Evolutionary conservation across 2,329 filamentous ascomycete species (phyloP).

Genomic region (Aureobasidium subglaciale): DNA sequence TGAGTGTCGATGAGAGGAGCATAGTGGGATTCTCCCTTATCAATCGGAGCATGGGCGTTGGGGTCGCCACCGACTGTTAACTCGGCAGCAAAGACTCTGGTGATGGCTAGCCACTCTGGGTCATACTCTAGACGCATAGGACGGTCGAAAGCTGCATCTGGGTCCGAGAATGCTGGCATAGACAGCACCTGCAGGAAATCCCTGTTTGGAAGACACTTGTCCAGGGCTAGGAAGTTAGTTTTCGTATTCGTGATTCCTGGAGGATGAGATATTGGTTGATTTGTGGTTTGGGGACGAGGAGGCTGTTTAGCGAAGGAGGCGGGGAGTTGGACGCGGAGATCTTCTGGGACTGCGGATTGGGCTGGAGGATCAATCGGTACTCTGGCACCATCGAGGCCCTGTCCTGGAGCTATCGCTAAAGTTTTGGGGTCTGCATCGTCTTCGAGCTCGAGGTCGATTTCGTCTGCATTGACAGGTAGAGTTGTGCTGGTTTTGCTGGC

Average conservation of each 20-base stretch:
- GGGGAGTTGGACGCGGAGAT: slow-evolving; percentile 66
- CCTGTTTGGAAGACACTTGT: slow-evolving; percentile 77
- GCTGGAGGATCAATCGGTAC: slow-evolving; percentile 21
- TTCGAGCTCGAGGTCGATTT: slow-evolving; percentile 35
- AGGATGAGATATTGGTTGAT: slow-evolving; percentile 58
- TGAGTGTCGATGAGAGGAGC: slow-evolving; percentile 60
- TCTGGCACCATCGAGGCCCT: slow-evolving; percentile 22
- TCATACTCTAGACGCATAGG: slow-evolving; percentile 71
- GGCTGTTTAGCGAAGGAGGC: slow-evolving; percentile 56
- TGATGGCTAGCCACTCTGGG: slow-evolving; percentile 91
- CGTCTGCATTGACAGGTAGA: slow-evolving; percentile 31
- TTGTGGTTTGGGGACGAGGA: slow-evolving; percentile 23
- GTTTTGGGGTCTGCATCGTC: slow-evolving; percentile 18
- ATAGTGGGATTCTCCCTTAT: slow-evolving; percentile 66
- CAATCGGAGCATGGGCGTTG: slow-evolving; percentile 44
- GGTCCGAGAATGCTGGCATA: slow-evolving; percentile 42
- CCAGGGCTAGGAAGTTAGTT: slow-evolving; percentile 80
- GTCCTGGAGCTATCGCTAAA: slow-evolving; percentile 19
- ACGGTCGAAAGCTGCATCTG: slow-evolving; percentile 26
- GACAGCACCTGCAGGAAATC: slow-evolving; percentile 77
- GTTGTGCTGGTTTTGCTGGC: slow-evolving; percentile 20
- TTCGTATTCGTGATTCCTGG: slow-evolving; percentile 66
- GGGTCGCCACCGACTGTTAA: slow-evolving; percentile 56
- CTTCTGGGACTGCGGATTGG: slow-evolving; percentile 46
- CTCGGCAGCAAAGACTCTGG: slow-evolving; percentile 65